Evolutionary conservation across 2,329 filamentous ascomycete genomes (phyloP), one percentile per base, ranked within the genome.

Genomic region (Cordyceps sp.): DNA sequence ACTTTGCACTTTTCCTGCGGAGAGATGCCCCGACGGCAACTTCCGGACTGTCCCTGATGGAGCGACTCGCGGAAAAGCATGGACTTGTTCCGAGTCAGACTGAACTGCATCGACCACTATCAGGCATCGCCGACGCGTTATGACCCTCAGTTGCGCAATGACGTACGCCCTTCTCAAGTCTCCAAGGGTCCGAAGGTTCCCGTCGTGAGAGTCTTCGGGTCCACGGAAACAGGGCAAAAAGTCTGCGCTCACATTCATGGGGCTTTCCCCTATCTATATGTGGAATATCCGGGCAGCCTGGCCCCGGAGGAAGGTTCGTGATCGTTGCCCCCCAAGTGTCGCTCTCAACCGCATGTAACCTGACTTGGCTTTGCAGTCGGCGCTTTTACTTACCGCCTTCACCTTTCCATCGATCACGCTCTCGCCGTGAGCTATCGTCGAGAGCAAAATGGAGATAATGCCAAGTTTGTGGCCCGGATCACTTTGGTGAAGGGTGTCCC

Each of bases 51-150:
- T 14, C 13, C 27, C 24, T 34, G 23, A 46, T 46, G 42, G 43
- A 39, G 33, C n/a, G 16, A 15, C 27, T 13, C 29, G 24, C 32
- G 28, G 33, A 32, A 34, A 39, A 51, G 39, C 22, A 58, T 57
- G 54, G 78, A 84, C 47, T 64, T 71, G 43, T 96, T 98, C 59
- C 79, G 82, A 45, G 75, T 98, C 50, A 80, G 86, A 45, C 64
- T 98, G 49, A 94, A 98, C 53, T 93, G 84, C 61, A 78, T 98
- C 59, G 90, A 98, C 57, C 78, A 90, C 53, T 98, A 96, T 54
- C 85, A 93, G 58, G 72, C 77, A 26, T 64, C 64, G 10, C 80
- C 85, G 14, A 81, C 84, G 31, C 66, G 68, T 42, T 78, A 90
- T 52, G 86, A 96, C 55, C 84, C 86, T 39, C 67, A 73, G 39